phyloP scores from a whole-genome alignment of 305 asterid species.

The Fraxinus floribunda region DNA sequence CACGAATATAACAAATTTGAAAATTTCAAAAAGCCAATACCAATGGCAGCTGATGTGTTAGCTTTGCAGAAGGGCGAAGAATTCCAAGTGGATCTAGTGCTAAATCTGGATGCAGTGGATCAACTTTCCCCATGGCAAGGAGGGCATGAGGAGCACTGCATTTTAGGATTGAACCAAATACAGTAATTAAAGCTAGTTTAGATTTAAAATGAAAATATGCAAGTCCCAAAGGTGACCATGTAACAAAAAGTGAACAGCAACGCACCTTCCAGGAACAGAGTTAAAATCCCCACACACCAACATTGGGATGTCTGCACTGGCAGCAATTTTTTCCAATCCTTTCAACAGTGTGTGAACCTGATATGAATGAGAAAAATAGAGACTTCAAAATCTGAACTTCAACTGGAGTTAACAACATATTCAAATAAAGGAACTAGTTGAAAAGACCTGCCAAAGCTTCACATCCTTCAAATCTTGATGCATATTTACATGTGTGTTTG shows the following conservation, averaged over 20 bases:
- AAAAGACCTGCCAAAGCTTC: slow-evolving; percentile 95
- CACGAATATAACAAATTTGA: background rate
- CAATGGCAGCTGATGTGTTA: slow-evolving; percentile 83
- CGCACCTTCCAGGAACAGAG: slow-evolving; percentile 88
- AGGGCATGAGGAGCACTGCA: slow-evolving; percentile 92
- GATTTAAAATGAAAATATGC: background rate
- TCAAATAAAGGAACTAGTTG: slow-evolving; percentile 16
- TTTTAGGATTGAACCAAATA: slow-evolving; percentile 11
- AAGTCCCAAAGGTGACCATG: background rate
- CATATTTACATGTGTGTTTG: slow-evolving; percentile 89
- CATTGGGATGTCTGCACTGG: slow-evolving; percentile 94
- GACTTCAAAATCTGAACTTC: slow-evolving; percentile 3
- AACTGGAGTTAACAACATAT: background rate
- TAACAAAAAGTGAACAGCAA: slow-evolving; percentile 6
- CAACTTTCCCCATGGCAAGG: slow-evolving; percentile 94
- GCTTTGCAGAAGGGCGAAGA: slow-evolving; percentile 62
- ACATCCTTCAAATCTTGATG: slow-evolving; percentile 90
- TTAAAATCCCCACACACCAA: slow-evolving; percentile 96
- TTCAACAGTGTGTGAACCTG: slow-evolving; percentile 90
- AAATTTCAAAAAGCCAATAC: slow-evolving; percentile 33
- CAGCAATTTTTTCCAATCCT: slow-evolving; percentile 96
- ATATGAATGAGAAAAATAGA: slow-evolving; percentile 18
- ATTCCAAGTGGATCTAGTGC: slow-evolving; percentile 78
- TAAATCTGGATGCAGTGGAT: slow-evolving; percentile 78
- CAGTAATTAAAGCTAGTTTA: background rate